These are phyloP conservation scores for Podaxis sp. DNA, from an alignment of 768 basidiomycete genomes.

Conservation along the genomic window DNA sequence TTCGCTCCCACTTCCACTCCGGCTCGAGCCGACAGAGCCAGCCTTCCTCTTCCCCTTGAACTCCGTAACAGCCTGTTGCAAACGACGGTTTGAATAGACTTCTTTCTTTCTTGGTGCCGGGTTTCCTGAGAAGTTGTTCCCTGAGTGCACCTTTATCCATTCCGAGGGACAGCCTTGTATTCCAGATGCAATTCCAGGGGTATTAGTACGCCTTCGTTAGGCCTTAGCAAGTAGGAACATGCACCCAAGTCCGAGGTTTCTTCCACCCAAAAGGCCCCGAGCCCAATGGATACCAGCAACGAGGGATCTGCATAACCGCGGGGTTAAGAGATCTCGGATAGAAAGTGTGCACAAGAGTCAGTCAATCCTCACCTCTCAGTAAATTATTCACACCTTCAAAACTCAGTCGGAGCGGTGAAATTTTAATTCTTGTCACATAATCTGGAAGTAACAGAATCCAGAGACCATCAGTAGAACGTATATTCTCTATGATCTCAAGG, in stretches of 20 bases:
- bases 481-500: too few species aligned
- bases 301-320: slow-evolving; percentile 6
- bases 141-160: slow-evolving; percentile 71
- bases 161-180: slow-evolving; percentile 73
- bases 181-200: slow-evolving; percentile 60
- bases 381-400: too few species aligned
- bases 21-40: slow-evolving; percentile 22
- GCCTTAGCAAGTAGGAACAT: slow-evolving; percentile 67
- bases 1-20: slow-evolving; percentile 22
- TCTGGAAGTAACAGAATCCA: too few species aligned
- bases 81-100: slow-evolving; percentile 80
- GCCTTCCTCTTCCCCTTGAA: slow-evolving; percentile 60
- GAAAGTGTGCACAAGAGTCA: too few species aligned
- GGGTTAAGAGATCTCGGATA: background rate
- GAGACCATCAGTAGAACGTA: too few species aligned
- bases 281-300: background rate
- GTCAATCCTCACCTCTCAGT: too few species aligned
- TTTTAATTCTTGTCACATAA: too few species aligned
- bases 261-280: background rate
- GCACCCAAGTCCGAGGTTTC: slow-evolving; percentile 36
- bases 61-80: slow-evolving; percentile 84
- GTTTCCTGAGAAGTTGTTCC: slow-evolving; percentile 46
- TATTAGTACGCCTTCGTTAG: slow-evolving; percentile 55
- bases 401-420: too few species aligned
- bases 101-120: slow-evolving; percentile 77